phyloP scores from a whole-genome alignment of 2,329 filamentous ascomycete genomes.

The Pyrenophora seminiperda region DNA sequence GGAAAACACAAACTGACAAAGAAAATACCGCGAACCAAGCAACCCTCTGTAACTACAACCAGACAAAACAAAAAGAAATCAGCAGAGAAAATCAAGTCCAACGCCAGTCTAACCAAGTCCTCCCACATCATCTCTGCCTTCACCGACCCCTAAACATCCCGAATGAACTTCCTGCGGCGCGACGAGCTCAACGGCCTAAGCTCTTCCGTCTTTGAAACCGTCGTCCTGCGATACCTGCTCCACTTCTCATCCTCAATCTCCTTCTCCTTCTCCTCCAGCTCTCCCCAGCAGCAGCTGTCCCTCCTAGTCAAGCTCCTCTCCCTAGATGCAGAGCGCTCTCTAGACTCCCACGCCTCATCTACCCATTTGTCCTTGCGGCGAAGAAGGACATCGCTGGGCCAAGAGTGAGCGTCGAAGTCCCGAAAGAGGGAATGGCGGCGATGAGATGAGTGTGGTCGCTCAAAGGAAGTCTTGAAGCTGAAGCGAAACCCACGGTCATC shows the following conservation, averaged over 20 bases:
- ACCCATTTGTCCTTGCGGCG: slow-evolving; percentile 33
- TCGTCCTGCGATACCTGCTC: slow-evolving; percentile 29
- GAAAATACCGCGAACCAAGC: no score
- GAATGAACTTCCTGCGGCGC: slow-evolving; percentile 16
- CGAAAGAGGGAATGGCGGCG: slow-evolving; percentile 12
- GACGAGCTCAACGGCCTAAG: slow-evolving; percentile 38
- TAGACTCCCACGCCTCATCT: slow-evolving; percentile 34
- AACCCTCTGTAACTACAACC: no score
- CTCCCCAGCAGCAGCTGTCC: slow-evolving; percentile 21
- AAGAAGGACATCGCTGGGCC: slow-evolving; percentile 31
- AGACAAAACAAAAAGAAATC: no score
- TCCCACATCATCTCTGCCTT: no score
- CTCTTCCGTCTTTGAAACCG: slow-evolving; percentile 40
- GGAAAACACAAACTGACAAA: no score
- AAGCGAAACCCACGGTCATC: slow-evolving; percentile 32
- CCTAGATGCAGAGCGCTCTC: slow-evolving; percentile 24
- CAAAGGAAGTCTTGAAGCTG: slow-evolving; percentile 28
- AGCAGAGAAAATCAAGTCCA: no score
- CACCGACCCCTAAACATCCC: not conserved
- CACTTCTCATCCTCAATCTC: slow-evolving; percentile 30
- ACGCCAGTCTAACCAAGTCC: no score
- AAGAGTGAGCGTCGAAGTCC: slow-evolving; percentile 11
- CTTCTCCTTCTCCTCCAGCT: slow-evolving; percentile 18
- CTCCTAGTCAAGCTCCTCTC: slow-evolving; percentile 7
- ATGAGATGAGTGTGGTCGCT: slow-evolving; percentile 25